Percentiles rank a stretch among this genome's conserved stretches.
Conservation (phyloP, 257 asterid species). For the Sherardia arvensis region DNA sequence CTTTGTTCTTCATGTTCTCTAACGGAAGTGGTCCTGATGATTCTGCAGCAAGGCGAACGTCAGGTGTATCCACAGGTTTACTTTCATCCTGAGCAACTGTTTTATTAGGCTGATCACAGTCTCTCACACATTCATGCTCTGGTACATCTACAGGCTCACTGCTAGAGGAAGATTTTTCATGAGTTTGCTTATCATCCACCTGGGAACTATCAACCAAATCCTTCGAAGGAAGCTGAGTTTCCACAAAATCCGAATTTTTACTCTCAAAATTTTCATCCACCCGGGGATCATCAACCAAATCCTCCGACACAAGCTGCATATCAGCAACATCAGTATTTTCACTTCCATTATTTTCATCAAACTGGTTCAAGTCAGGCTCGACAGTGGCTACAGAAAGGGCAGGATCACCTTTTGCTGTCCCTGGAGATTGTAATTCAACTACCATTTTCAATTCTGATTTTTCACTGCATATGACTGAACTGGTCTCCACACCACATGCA, state of each 20-base stretch:
- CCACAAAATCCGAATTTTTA: constrained; percentile 26
- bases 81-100: constrained; percentile 16
- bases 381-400: constrained; percentile 15
- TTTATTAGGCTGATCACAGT: constrained; percentile 19
- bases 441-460: constrained; percentile 36
- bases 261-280: constrained; percentile 21
- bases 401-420: constrained; percentile 24
- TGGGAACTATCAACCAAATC: constrained; percentile 16
- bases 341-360: constrained; percentile 21
- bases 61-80: constrained; percentile 20
- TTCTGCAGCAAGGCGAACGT: constrained; percentile 21
- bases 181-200: constrained; percentile 28
- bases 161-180: constrained; percentile 23
- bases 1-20: constrained; percentile 17
- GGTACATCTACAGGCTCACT: constrained; percentile 15
- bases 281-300: constrained; percentile 17
- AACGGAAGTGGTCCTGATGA: constrained; percentile 20
- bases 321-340: constrained; percentile 27
- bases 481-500: constrained; percentile 48
- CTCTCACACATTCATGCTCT: constrained; percentile 17
- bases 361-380: constrained; percentile 33
- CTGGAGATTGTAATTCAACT: constrained; percentile 27
- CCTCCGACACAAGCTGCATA: constrained; percentile 20
- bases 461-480: constrained; percentile 27
- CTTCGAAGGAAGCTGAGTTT: constrained; percentile 20